Percentiles rank a stretch among this genome's conserved stretches.
Conservation (phyloP, 495 filamentous ascomycete species). For the Penicillium bialowiezense region DNA sequence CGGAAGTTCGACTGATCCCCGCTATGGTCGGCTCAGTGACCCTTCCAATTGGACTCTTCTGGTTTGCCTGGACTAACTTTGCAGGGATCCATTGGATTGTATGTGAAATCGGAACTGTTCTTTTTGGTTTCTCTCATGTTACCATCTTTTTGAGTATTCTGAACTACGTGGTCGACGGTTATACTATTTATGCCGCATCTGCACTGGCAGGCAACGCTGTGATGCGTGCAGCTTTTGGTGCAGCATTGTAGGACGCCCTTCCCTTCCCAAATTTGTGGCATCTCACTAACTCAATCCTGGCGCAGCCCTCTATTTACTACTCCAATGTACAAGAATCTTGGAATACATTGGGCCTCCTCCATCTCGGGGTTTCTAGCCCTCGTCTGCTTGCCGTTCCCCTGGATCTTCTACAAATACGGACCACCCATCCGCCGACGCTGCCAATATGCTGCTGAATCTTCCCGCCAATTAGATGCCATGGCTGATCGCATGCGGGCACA, state of each 20-base stretch:
- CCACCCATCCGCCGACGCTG: constrained; percentile 54
- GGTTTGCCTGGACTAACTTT: constrained; percentile 60
- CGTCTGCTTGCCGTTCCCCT: constrained; percentile 66
- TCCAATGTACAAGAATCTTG: constrained; percentile 61
- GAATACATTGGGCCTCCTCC: constrained; percentile 67
- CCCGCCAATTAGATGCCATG: not conserved
- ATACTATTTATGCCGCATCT: constrained; percentile 61
- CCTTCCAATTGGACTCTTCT: constrained; percentile 54
- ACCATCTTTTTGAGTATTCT: constrained; percentile 29
- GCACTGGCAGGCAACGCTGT: constrained; percentile 64
- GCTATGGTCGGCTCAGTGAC: constrained; percentile 48
- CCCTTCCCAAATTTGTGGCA: constrained; percentile 1
- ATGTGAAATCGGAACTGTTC: constrained; percentile 40
- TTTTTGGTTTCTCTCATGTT: constrained; percentile 47
- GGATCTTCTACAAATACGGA: constrained; percentile 66
- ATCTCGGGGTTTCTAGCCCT: constrained; percentile 67
- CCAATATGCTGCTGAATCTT: constrained; percentile 63
- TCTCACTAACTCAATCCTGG: not conserved
- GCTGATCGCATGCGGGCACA: not conserved
- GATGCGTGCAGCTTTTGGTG: constrained; percentile 50
- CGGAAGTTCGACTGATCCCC: constrained; percentile 28
- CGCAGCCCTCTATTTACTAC: constrained; percentile 63
- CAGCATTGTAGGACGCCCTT: constrained; percentile 7
- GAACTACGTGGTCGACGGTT: constrained; percentile 64
- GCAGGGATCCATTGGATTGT: constrained; percentile 52